Percentiles rank a stretch among this genome's conserved stretches.
Evolutionary conservation across 2,329 filamentous ascomycete genomes (phyloP).

Genomic region (Verticillium nubilum): DNA sequence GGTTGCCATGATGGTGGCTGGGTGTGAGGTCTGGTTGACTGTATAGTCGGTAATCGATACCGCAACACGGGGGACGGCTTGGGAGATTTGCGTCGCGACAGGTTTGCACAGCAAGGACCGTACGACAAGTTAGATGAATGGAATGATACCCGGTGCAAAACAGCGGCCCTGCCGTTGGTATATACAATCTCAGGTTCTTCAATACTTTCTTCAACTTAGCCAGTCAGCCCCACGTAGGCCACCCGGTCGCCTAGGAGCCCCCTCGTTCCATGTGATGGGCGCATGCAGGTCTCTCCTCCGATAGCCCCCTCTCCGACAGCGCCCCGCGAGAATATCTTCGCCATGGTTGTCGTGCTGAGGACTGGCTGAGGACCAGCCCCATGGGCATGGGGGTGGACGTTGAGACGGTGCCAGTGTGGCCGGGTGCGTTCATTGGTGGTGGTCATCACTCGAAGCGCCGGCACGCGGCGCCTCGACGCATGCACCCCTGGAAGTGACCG

Average conservation of each 20-base stretch:
- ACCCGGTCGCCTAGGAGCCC: neutral
- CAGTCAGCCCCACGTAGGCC: neutral
- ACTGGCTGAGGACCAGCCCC: too few species aligned
- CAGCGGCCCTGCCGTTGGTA: conserved; percentile 8
- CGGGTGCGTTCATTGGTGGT: conserved; percentile 8
- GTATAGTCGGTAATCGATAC: neutral
- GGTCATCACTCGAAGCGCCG: conserved; percentile 12
- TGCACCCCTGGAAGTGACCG: conserved; percentile 2
- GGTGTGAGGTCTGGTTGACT: neutral
- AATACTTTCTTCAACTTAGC: neutral
- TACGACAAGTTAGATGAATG: conserved; percentile 7
- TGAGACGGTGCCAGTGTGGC: neutral
- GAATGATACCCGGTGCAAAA: conserved; percentile 12
- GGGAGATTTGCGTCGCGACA: neutral
- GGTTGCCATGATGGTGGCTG: conserved; percentile 28
- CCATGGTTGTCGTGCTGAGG: neutral
- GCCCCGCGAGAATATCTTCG: neutral
- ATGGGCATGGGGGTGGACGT: too few species aligned
- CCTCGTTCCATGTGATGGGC: neutral
- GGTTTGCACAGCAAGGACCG: neutral
- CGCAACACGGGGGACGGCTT: neutral
- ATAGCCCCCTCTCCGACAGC: too few species aligned
- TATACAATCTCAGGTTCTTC: neutral
- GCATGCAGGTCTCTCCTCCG: neutral
- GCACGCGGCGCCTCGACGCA: conserved; percentile 11